Conservation (phyloP, 1,139 yeast genomes). For the Yamadazyma jaroonii region DNA sequence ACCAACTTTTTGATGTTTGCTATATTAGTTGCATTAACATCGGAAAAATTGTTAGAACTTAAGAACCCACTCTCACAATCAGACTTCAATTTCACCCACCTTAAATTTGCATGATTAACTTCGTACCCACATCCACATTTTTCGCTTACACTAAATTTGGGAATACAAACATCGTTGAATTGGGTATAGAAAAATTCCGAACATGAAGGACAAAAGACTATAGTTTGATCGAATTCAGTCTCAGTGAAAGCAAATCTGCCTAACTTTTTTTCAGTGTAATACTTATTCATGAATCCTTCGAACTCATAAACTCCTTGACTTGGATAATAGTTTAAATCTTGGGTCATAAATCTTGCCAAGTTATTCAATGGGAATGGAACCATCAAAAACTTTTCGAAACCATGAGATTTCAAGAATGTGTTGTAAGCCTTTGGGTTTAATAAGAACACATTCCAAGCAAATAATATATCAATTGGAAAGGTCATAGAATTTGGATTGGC, state of each 20-base stretch:
- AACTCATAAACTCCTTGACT: background rate
- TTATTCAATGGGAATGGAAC: background rate
- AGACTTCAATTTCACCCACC: background rate
- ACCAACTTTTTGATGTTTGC: slow-evolving; percentile 2
- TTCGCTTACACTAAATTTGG: background rate
- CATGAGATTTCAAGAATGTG: background rate
- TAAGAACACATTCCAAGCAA: slow-evolving; percentile 4
- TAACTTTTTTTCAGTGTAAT: background rate
- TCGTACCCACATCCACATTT: slow-evolving; percentile 1
- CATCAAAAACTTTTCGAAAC: background rate
- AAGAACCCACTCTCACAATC: background rate
- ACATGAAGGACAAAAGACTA: background rate
- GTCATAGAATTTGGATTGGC: too few relatives aligned
- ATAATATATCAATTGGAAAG: background rate
- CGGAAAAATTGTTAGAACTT: too few relatives aligned
- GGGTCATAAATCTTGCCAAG: background rate
- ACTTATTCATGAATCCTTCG: background rate
- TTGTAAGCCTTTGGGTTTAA: slow-evolving; percentile 1
- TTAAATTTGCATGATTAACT: background rate
- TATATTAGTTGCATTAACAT: background rate
- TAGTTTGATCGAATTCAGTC: background rate
- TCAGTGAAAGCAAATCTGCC: background rate
- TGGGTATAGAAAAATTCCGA: background rate
- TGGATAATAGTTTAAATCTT: background rate
- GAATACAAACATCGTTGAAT: background rate